Conservation (phyloP, 257 asterid species). For the Penstemon eatonii region DNA sequence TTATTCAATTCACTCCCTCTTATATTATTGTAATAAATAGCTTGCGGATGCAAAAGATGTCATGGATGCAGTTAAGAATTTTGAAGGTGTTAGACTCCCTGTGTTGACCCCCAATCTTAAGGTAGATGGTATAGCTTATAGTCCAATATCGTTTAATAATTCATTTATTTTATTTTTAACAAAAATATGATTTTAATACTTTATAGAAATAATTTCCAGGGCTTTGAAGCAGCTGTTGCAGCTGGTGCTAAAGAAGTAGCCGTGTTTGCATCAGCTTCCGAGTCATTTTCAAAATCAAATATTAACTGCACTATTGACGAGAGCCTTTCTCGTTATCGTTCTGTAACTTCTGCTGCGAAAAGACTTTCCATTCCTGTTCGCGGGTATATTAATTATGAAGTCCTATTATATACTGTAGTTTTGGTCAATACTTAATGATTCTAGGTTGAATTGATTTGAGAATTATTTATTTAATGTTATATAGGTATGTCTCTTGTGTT, state of each 20-base stretch:
- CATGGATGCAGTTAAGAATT: constrained; percentile 68
- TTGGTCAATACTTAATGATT: constrained; percentile 11
- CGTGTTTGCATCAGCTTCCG: constrained; percentile 95
- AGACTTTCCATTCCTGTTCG: constrained; percentile 84
- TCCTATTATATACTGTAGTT: background rate
- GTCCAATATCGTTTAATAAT: constrained; percentile 11
- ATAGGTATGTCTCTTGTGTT: constrained; percentile 85
- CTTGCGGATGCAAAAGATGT: constrained; percentile 93
- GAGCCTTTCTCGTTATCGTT: constrained; percentile 78
- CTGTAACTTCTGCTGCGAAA: constrained; percentile 76
- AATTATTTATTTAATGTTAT: constrained; percentile 11
- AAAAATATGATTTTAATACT: background rate
- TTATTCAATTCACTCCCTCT: constrained; percentile 22
- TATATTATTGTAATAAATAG: constrained; percentile 38
- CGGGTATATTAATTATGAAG: constrained; percentile 50
- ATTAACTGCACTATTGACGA: constrained; percentile 91
- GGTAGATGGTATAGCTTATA: constrained; percentile 34
- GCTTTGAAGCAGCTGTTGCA: constrained; percentile 88
- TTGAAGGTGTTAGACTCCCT: constrained; percentile 77
- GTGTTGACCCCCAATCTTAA: constrained; percentile 87
- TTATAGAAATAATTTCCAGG: constrained; percentile 41
- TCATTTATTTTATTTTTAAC: constrained; percentile 12
- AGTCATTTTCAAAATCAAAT: constrained; percentile 87
- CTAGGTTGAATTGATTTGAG: constrained; percentile 24
- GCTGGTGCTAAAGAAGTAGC: constrained; percentile 96